Evolutionary conservation across 2,329 filamentous ascomycete genomes (phyloP), one percentile per base, ranked within the genome.

Genomic region (Cyphellophora attinorum): DNA sequence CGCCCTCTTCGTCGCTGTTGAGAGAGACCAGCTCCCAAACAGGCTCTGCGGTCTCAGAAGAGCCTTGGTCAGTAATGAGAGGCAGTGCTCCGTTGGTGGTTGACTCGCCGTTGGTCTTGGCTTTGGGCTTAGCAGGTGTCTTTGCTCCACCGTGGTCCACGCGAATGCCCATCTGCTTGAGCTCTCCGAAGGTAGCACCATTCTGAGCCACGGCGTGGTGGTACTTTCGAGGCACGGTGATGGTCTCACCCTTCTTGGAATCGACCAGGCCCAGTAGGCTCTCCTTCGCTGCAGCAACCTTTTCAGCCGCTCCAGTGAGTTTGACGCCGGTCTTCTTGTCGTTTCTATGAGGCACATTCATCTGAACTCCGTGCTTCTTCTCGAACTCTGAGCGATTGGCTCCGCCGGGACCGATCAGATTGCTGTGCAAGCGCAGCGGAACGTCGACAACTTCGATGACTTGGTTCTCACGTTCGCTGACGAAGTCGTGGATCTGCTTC

Each of bases 341-440:
- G 27, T 85, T 86, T 62, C 94, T 86, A 49, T 85, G 82, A 14
- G 91, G 91, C 40, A 98, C 82, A 52, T 96, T 89, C 44, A 98
- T 76, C 5, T 79, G 78, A 34, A 98, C 80, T 37, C 76, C 79
- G 65, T 95, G 93, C 54, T 88, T 76, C 23, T 79, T 72, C 66
- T 98, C 91, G 16, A 98, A 72, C 45, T 81, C 74, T 44, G 84
- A 82, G 58, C 93, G 83, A 31, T 77, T 79, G 47, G 94, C 86
- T 44, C 93, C 91, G 44, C 85, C 86, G 37, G 86, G 85, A 27
- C 91, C 91, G 53, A 98, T 96, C 15, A 98, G 71, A 6, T 84
- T 72, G 35, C 88, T 74, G 59, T 98, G 93, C 68, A 95, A 93
- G 50, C 91, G 82, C 10, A 80, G 78, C 11, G 88, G 83, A 21